phyloP scores from a whole-genome alignment of 176 grass and related monocot species.

The Eleusine indica region DNA sequence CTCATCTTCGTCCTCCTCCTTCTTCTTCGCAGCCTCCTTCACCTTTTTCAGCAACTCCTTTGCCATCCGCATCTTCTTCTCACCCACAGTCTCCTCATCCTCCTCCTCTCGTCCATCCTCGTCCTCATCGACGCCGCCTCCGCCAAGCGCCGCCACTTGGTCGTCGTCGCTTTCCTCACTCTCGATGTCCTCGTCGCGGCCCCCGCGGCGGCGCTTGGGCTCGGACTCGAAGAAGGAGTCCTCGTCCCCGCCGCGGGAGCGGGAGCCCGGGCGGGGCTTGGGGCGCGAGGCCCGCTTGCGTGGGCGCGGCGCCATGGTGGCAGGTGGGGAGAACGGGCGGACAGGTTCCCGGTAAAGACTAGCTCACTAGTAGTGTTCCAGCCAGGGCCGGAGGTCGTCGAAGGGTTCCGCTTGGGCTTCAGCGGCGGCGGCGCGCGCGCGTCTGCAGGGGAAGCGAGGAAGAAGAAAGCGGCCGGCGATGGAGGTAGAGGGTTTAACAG shows the following conservation, averaged over 20 bases:
- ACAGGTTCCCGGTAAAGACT: background rate
- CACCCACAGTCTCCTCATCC: conserved; percentile 68
- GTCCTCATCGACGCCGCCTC: conserved; percentile 23
- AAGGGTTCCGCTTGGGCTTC: background rate
- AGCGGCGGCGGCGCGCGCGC: conserved; percentile 19
- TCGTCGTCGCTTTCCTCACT: conserved; percentile 71
- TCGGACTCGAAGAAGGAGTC: conserved; percentile 86
- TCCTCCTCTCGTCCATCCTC: conserved; percentile 45
- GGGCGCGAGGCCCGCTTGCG: conserved; percentile 45
- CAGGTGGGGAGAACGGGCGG: background rate
- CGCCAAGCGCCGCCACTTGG: background rate
- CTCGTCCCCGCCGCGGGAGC: conserved; percentile 37
- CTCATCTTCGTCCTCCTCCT: conserved; percentile 50
- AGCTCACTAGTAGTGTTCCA: background rate
- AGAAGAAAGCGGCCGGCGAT: conserved; percentile 15
- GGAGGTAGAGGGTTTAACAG: conserved; percentile 42
- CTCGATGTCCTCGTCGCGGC: conserved; percentile 60
- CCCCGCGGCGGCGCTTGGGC: conserved; percentile 49
- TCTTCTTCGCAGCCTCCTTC: conserved; percentile 47
- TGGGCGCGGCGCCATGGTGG: conserved; percentile 41
- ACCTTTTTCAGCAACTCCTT: conserved; percentile 64
- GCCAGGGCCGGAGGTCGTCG: no score
- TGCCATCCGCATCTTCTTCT: conserved; percentile 83
- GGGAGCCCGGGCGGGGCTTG: conserved; percentile 32
- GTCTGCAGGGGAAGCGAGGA: background rate